phyloP scores from a whole-genome alignment of 2,329 filamentous ascomycete species.

The Chaetomiaceae sp. region DNA sequence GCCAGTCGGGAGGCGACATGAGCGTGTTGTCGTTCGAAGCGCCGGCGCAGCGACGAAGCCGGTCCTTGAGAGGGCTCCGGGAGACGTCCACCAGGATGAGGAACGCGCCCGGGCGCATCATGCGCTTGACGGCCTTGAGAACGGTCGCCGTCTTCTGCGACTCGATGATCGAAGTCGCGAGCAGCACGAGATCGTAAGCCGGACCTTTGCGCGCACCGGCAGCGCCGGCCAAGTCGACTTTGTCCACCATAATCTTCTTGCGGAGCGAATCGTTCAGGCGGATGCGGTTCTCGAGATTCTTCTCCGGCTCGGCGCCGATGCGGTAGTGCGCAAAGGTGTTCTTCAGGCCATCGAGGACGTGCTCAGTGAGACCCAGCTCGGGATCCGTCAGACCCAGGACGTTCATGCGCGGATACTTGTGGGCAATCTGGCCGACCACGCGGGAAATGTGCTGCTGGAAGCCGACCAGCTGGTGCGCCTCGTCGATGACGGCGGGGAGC shows the following conservation, averaged over 20 bases:
- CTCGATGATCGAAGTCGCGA: constrained; percentile 26
- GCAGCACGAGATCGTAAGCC: constrained; percentile 28
- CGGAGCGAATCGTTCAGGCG: constrained; percentile 1
- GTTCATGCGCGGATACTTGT: constrained; percentile 38
- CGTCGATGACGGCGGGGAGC: constrained; percentile 27
- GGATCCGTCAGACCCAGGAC: constrained; percentile 36
- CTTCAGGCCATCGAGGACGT: constrained; percentile 32
- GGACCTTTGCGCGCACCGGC: constrained; percentile 11
- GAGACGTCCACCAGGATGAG: constrained; percentile 30
- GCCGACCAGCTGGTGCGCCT: constrained; percentile 29
- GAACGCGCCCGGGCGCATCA: constrained; percentile 32
- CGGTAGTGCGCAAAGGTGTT: constrained; percentile 32
- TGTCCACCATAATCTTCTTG: constrained; percentile 19
- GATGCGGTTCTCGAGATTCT: constrained; percentile 21
- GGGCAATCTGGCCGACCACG: constrained; percentile 35
- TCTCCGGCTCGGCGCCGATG: constrained; percentile 23
- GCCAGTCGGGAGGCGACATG: constrained; percentile 33
- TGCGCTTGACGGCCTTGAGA: constrained; percentile 16
- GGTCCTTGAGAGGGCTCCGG: constrained; percentile 20
- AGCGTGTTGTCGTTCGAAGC: not conserved
- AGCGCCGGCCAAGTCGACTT: constrained; percentile 26
- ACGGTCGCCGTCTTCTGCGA: constrained; percentile 1
- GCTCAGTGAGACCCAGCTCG: constrained; percentile 29
- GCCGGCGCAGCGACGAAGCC: constrained; percentile 18
- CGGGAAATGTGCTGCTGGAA: constrained; percentile 35